A percentile compares a stretch with the other conserved stretches of the same genome.
Evolutionary conservation across 2,329 filamentous ascomycete species (phyloP).

Genomic region (Colletotrichum somersetense): DNA sequence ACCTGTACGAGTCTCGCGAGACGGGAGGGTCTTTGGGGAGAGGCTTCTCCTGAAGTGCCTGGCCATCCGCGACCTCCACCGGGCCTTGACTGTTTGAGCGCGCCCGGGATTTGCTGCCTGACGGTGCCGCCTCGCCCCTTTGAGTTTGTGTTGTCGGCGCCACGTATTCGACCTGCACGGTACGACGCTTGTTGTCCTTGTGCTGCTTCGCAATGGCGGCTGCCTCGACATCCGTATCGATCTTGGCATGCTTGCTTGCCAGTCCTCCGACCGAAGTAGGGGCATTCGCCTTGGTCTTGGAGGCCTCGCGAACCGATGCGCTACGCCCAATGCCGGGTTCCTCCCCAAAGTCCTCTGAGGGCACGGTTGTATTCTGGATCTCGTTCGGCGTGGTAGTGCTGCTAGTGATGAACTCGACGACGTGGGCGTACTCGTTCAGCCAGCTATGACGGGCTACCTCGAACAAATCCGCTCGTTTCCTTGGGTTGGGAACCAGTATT

Average conservation of each 20-base stretch:
- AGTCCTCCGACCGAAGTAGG: constrained; percentile 71
- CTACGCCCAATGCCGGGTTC: constrained; percentile 69
- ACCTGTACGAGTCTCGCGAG: constrained; percentile 58
- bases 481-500: constrained; percentile 94
- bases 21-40: constrained; percentile 69
- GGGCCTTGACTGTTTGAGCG: constrained; percentile 68
- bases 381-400: constrained; percentile 89
- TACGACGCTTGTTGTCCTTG: constrained; percentile 91
- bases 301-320: constrained; percentile 89
- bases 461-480: constrained; percentile 94
- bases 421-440: constrained; percentile 96
- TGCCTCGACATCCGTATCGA: constrained; percentile 74
- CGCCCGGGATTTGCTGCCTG: constrained; percentile 51
- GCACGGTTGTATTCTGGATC: constrained; percentile 82
- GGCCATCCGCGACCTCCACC: constrained; percentile 53
- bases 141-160: constrained; percentile 88
- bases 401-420: constrained; percentile 97
- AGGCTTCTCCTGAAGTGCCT: constrained; percentile 65
- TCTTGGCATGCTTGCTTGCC: constrained; percentile 78
- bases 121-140: constrained; percentile 65
- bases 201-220: constrained; percentile 69
- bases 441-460: constrained; percentile 98
- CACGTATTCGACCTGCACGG: constrained; percentile 98
- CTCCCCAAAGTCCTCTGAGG: constrained; percentile 64
- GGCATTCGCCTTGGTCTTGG: constrained; percentile 73